These are phyloP conservation scores for Lactarius quietus DNA, from an alignment of 768 basidiomycete species.

Conservation along the genomic window DNA sequence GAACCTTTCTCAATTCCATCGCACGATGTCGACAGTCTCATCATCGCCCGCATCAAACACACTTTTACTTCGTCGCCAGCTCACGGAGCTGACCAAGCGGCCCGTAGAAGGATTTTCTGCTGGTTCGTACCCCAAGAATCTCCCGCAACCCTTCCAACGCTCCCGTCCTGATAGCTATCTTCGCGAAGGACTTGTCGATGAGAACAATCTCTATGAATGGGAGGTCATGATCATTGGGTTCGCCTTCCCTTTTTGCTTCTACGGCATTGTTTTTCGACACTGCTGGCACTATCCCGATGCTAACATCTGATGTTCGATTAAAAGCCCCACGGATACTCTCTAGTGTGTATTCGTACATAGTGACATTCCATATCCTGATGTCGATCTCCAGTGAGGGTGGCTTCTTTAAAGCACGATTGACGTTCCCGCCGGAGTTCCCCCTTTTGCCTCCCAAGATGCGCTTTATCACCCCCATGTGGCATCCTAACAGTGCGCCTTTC, in stretches of 20 bases:
- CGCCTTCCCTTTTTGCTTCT: constrained; percentile 28
- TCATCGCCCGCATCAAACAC: constrained; percentile 34
- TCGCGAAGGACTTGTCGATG: constrained; percentile 81
- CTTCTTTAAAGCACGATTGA: constrained; percentile 86
- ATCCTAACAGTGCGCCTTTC: constrained; percentile 82
- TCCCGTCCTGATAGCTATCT: constrained; percentile 34
- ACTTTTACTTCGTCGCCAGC: constrained; percentile 73
- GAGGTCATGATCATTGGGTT: constrained; percentile 94
- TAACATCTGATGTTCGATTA: constrained; percentile 28
- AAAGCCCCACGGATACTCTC: constrained; percentile 85
- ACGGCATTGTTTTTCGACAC: neutral
- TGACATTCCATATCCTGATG: constrained; percentile 19
- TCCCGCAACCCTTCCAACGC: constrained; percentile 28
- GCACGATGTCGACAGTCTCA: constrained; percentile 29
- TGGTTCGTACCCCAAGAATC: constrained; percentile 45
- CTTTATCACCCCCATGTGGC: constrained; percentile 95
- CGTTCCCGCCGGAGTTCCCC: constrained; percentile 90
- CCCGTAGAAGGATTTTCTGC: constrained; percentile 98
- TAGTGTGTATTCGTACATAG: constrained; percentile 56
- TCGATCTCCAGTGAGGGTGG: constrained; percentile 78
- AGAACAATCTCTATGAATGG: constrained; percentile 95
- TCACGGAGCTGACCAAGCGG: constrained; percentile 81
- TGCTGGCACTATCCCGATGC: constrained; percentile 7
- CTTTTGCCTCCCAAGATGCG: constrained; percentile 92
- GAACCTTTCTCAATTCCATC: neutral